These are phyloP conservation scores for Mrakia hoshinonis DNA, from an alignment of 768 basidiomycete species.

Conservation along the genomic window DNA sequence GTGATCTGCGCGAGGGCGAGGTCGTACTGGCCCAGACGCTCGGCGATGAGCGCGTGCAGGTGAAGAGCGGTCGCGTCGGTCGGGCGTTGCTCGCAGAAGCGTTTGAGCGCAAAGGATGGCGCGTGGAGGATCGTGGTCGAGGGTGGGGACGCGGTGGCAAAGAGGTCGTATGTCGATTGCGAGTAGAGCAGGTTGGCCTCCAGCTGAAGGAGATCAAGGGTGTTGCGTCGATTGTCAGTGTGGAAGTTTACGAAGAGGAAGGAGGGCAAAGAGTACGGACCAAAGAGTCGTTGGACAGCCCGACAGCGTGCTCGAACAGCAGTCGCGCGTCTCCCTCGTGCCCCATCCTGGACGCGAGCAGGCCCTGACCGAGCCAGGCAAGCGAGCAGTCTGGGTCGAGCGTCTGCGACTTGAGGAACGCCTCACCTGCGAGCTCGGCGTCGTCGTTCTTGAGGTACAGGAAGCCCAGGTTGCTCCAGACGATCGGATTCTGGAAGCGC, in stretches of 20 bases:
- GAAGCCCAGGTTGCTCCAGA: conserved; percentile 83
- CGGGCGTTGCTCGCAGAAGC: conserved; percentile 62
- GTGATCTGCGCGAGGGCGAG: conserved; percentile 53
- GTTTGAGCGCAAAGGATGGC: conserved; percentile 69
- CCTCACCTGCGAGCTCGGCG: conserved; percentile 70
- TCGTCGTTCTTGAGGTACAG: conserved; percentile 75
- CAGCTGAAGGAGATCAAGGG: conserved; percentile 47
- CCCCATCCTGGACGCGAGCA: conserved; percentile 37
- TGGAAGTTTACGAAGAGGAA: conserved; percentile 42
- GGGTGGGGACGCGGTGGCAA: conserved; percentile 31
- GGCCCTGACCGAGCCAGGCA: conserved; percentile 78
- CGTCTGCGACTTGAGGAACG: conserved; percentile 77
- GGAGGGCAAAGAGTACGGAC: conserved; percentile 52
- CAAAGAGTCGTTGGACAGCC: conserved; percentile 39
- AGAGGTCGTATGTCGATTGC: conserved; percentile 49
- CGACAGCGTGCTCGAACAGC: conserved; percentile 44
- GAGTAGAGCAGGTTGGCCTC: conserved; percentile 74
- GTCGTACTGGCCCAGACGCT: conserved; percentile 64
- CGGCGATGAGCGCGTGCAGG: conserved; percentile 74
- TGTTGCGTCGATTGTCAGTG: too few species aligned
- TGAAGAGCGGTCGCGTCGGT: conserved; percentile 68
- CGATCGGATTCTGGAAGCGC: conserved; percentile 52
- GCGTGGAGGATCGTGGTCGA: conserved; percentile 53
- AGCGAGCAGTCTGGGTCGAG: conserved; percentile 80
- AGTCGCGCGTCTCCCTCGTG: conserved; percentile 55